Evolutionary conservation across 2,329 filamentous ascomycete species (phyloP).

Genomic region (Teratosphaeria destructans): DNA sequence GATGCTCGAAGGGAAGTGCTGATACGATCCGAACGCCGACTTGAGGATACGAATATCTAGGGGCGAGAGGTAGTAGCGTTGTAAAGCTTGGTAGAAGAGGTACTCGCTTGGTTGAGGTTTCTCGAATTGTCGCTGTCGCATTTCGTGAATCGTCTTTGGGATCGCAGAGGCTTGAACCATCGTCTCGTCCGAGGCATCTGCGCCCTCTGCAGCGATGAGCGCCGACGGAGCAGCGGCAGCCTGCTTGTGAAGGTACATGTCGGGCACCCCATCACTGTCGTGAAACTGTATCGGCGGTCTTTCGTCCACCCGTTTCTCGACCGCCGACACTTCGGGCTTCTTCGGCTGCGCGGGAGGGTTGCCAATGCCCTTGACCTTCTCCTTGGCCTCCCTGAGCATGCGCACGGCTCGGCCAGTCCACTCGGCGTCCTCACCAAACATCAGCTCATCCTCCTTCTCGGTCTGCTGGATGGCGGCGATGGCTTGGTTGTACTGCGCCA

Average conservation of each 20-base stretch:
- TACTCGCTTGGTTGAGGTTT: constrained; percentile 48
- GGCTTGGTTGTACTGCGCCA: constrained; percentile 67
- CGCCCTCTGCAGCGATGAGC: constrained; percentile 19
- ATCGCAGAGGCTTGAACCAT: constrained; percentile 11
- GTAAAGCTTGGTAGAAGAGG: constrained; percentile 78
- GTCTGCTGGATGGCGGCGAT: constrained; percentile 63
- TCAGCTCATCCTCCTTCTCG: constrained; percentile 77
- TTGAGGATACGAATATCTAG: constrained; percentile 89
- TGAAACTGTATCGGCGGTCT: constrained; percentile 38
- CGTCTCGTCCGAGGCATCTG: not conserved
- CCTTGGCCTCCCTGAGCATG: constrained; percentile 63
- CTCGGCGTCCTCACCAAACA: constrained; percentile 87
- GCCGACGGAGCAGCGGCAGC: constrained; percentile 4
- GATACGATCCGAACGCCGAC: constrained; percentile 74
- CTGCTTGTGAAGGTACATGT: constrained; percentile 37
- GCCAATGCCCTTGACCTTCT: constrained; percentile 59
- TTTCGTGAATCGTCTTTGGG: constrained; percentile 35
- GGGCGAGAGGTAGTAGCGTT: constrained; percentile 81
- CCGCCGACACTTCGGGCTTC: constrained; percentile 35
- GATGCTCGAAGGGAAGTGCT: constrained; percentile 72
- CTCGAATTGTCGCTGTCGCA: constrained; percentile 34
- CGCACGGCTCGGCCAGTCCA: constrained; percentile 81
- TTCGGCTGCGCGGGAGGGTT: constrained; percentile 48
- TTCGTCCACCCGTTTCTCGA: constrained; percentile 27
- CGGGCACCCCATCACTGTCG: constrained; percentile 34